Base-by-base conservation (phyloP, 371 early-diverging fungal species). In the Saksenaea vasiformis region DNA sequence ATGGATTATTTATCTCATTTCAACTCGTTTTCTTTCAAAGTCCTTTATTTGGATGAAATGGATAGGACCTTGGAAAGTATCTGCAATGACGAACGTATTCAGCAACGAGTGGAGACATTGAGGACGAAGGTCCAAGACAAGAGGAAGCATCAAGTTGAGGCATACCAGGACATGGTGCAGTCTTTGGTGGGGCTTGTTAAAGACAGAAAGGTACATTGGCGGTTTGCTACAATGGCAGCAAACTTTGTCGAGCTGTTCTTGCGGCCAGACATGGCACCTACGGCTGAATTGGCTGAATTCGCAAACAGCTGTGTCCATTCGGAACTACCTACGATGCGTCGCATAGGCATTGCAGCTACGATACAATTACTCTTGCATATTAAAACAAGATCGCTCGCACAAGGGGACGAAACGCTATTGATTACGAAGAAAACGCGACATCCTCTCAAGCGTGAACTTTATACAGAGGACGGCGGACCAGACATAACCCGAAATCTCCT, bases 191-290 rank as follows among this genome's bases (percentile, higher is more conserved):
- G 61, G 5, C 72, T 87, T 37, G 54, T 84, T 51, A 68, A 84
- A 24, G 83, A 86, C 59, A 69, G 84, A 13, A 78, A 81, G 7
- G 70, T 92, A 0, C 93, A 92, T 43, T 95, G 95, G 95, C 86
- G 94, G 7, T 91, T 88, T 69, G 81, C 86, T 1, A 81, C 87
- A 0, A 92, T 94, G 88, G 85, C 91, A 2, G 84, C 90, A 61
- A 90, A 86, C 56, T 89, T 92, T 43, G 66, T 95, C 7, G 92
- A 93, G 43, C 64, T 90, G 22, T 76, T 87, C 24, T 68, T 88
- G 53, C 70, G 89, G 26, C 76, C 84, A 0, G 85, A 91, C 43
- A 70, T 70, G 44, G 83, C 90, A 17, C 82, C 86, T 1, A 79
- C 85, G 3, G 69, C 73, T 7, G 81, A 79, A 0, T 61, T 93